Conservation (phyloP, 1,139 yeast genomes). For the Yamadazyma songkhlaensis region DNA sequence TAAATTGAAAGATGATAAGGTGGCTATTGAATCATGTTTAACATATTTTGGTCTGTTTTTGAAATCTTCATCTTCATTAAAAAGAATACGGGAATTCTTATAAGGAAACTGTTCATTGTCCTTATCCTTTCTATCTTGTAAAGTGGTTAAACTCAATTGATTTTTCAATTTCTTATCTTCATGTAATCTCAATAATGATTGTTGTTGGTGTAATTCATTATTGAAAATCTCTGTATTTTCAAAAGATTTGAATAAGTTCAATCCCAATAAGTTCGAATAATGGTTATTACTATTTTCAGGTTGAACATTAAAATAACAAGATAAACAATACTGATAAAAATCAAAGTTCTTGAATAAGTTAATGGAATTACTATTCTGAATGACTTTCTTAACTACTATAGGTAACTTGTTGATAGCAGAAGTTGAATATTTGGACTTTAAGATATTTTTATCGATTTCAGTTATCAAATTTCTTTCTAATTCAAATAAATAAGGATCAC, state of each 20-base stretch:
- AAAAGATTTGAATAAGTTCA: constrained; percentile 40
- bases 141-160: constrained; percentile 33
- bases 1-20: constrained; percentile 13
- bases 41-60: constrained; percentile 9
- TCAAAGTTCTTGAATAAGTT: constrained; percentile 35
- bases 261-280: constrained; percentile 32
- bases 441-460: constrained; percentile 22
- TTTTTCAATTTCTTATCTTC: constrained; percentile 31
- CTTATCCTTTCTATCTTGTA: constrained; percentile 6
- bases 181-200: constrained; percentile 27
- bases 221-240: constrained; percentile 33
- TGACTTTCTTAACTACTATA: constrained; percentile 31
- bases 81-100: constrained; percentile 1
- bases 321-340: constrained; percentile 39
- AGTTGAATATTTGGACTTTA: constrained; percentile 22
- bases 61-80: constrained; percentile 1
- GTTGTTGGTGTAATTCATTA: constrained; percentile 29
- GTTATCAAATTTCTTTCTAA: constrained; percentile 32
- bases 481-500: constrained; percentile 36
- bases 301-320: constrained; percentile 39
- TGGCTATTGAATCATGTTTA: constrained; percentile 13
- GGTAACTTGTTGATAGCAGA: constrained; percentile 32
- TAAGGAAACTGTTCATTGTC: background rate
- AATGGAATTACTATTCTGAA: constrained; percentile 30
- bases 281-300: constrained; percentile 38